Conservation (phyloP, 805 yeast species). For the Kodamaea nitidulidarum region DNA sequence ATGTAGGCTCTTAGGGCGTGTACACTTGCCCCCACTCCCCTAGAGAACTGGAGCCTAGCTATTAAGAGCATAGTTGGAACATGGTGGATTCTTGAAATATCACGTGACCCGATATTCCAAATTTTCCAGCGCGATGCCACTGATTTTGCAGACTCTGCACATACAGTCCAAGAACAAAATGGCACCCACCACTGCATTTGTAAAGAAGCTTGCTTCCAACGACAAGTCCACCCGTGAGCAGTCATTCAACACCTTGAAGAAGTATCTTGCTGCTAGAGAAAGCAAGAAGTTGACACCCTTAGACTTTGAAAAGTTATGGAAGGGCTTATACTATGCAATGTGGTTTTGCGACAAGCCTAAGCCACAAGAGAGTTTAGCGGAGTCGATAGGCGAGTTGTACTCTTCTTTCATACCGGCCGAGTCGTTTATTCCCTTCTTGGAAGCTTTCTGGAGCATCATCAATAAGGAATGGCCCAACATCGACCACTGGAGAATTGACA, state of each 20-base stretch:
- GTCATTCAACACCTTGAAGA: constrained; percentile 62
- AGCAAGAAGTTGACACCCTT: constrained; percentile 40
- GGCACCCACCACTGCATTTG: constrained; percentile 49
- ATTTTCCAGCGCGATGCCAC: not conserved
- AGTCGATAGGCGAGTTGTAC: constrained; percentile 58
- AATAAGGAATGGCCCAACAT: constrained; percentile 77
- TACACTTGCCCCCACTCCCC: no score
- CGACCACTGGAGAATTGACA: constrained; percentile 85
- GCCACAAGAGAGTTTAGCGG: constrained; percentile 84
- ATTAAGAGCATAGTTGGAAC: no score
- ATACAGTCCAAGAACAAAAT: constrained; percentile 6
- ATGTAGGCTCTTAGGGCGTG: no score
- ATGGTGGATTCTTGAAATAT: not conserved
- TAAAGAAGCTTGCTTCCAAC: constrained; percentile 80
- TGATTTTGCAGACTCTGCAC: not conserved
- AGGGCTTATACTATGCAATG: constrained; percentile 91
- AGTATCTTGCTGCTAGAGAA: constrained; percentile 45
- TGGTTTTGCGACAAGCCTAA: constrained; percentile 95
- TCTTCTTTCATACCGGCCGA: constrained; percentile 39
- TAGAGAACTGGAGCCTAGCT: no score
- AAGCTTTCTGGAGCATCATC: constrained; percentile 79
- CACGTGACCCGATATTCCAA: constrained; percentile 2
- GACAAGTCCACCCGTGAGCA: constrained; percentile 70
- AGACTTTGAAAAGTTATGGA: constrained; percentile 86
- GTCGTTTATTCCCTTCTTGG: constrained; percentile 49